Conservation (phyloP, 257 asterid genomes). For the Nicotiana tabacum region DNA sequence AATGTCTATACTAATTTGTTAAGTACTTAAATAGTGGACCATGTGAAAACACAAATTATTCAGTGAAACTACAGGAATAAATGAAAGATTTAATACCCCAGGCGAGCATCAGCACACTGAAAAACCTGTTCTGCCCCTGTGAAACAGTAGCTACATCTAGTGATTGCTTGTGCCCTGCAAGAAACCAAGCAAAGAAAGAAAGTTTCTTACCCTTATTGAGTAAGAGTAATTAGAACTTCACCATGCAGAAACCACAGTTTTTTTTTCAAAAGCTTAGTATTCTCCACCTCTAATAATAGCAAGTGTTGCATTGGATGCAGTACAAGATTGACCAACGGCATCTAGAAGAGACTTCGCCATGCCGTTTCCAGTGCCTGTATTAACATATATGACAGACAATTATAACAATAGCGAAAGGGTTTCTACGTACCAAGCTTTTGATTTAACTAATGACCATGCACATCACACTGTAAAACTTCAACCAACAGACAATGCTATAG, state of each 20-base stretch:
- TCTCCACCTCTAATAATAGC: constrained; percentile 71
- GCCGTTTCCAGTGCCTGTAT: constrained; percentile 93
- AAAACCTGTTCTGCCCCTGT: constrained; percentile 58
- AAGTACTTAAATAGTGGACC: not conserved
- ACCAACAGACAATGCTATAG: not conserved
- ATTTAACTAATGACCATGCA: not conserved
- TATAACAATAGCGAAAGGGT: not conserved
- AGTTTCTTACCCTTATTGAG: not conserved
- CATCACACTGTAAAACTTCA: not conserved
- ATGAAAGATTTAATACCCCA: constrained; percentile 59
- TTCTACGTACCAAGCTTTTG: not conserved
- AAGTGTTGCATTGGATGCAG: constrained; percentile 67
- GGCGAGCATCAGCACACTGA: constrained; percentile 86
- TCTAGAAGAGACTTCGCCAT: constrained; percentile 92
- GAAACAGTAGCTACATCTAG: constrained; percentile 80
- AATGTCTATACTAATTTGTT: not conserved
- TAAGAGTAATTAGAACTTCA: not conserved
- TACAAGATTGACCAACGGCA: constrained; percentile 72
- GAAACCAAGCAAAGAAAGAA: constrained; percentile 15
- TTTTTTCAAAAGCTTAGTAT: not conserved
- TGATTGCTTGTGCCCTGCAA: constrained; percentile 68
- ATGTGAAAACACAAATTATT: not conserved
- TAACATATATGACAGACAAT: not conserved
- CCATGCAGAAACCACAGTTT: not conserved
- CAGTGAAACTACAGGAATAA: not conserved